Percentiles rank a stretch among this genome's conserved stretches.
These are phyloP conservation scores for Suhomyces anneliseae DNA, from an alignment of 1,139 yeast genomes.

Conservation along the genomic window DNA sequence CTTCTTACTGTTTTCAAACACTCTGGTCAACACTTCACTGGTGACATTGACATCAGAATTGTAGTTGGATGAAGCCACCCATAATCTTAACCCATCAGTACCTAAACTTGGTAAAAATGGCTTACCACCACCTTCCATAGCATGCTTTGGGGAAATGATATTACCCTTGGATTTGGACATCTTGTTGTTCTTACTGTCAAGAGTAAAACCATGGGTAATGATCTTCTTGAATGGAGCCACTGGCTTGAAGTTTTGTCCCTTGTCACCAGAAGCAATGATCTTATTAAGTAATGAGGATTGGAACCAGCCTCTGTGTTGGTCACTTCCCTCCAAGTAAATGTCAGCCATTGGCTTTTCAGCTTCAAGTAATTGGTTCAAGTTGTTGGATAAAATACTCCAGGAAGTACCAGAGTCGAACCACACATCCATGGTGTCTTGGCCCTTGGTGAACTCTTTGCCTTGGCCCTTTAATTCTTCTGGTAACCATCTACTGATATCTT, in stretches of 20 bases:
- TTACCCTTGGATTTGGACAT: conserved; percentile 96
- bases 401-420: conserved; percentile 98
- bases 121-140: conserved; percentile 65
- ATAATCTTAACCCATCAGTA: conserved; percentile 84
- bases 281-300: conserved; percentile 88
- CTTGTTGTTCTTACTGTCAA: conserved; percentile 82
- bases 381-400: conserved; percentile 67
- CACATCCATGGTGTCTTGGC: conserved; percentile 94
- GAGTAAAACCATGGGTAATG: conserved; percentile 89
- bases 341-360: conserved; percentile 55
- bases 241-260: conserved; percentile 38
- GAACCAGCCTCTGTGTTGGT: conserved; percentile 99
- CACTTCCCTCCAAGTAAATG: conserved; percentile 89
- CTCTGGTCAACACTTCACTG: conserved; percentile 68
- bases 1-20: conserved; percentile 78
- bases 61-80: conserved; percentile 90
- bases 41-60: conserved; percentile 79
- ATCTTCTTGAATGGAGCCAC: conserved; percentile 69
- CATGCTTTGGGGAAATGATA: conserved; percentile 64
- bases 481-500: conserved; percentile 66
- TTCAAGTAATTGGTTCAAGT: conserved; percentile 27
- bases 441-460: conserved; percentile 53
- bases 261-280: conserved; percentile 50
- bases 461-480: conserved; percentile 44
- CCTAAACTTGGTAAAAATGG: conserved; percentile 70